These are phyloP conservation scores for Candida smagusa DNA, from an alignment of 1,139 yeast species.

Conservation along the genomic window DNA sequence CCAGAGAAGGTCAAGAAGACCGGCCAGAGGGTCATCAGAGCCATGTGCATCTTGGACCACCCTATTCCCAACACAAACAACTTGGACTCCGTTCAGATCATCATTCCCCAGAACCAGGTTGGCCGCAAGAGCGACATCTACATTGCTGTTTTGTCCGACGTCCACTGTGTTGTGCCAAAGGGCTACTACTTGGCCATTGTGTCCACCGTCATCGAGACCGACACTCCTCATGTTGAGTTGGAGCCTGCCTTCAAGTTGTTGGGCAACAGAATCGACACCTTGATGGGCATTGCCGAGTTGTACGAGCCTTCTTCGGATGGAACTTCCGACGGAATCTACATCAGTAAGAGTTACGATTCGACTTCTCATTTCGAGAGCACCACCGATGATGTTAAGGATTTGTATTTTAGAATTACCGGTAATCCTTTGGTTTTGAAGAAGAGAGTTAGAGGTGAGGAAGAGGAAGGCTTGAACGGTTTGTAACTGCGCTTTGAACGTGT, in stretches of 20 bases:
- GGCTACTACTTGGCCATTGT: slow-evolving; percentile 92
- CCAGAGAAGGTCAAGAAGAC: slow-evolving; percentile 84
- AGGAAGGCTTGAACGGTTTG: slow-evolving; percentile 30
- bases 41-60: slow-evolving; percentile 89
- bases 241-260: slow-evolving; percentile 92
- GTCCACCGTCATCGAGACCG: slow-evolving; percentile 93
- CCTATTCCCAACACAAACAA: slow-evolving; percentile 82
- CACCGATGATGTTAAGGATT: slow-evolving; percentile 94
- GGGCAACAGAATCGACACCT: slow-evolving; percentile 76
- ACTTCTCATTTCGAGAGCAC: slow-evolving; percentile 94
- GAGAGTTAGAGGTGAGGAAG: slow-evolving; percentile 64
- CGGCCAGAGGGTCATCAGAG: slow-evolving; percentile 87
- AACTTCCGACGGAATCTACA: slow-evolving; percentile 67
- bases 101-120: slow-evolving; percentile 95
- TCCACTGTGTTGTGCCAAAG: slow-evolving; percentile 88
- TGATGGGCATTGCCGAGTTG: slow-evolving; percentile 92
- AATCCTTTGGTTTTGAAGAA: slow-evolving; percentile 84
- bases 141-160: slow-evolving; percentile 84
- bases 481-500: no score
- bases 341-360: slow-evolving; percentile 90
- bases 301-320: slow-evolving; percentile 90
- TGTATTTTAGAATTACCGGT: slow-evolving; percentile 85
- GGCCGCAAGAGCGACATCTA: slow-evolving; percentile 92
- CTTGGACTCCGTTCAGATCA: slow-evolving; percentile 87
- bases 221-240: slow-evolving; percentile 86